Evolutionary conservation across 768 basidiomycete species (phyloP).

Genomic region (Sporobolomyces pararoseus): DNA sequence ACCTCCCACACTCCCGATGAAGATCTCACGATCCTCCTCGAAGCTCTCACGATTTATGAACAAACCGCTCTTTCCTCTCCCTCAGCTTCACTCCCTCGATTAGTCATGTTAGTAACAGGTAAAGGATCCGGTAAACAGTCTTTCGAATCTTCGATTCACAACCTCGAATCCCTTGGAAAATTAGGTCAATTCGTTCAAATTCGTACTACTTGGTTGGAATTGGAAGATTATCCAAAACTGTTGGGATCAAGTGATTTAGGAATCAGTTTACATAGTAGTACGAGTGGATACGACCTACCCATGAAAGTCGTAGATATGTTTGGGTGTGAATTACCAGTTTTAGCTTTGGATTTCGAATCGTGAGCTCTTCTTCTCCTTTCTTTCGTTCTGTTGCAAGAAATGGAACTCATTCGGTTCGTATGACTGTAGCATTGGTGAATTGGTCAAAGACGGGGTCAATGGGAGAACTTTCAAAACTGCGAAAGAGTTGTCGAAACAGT

Average conservation of each 20-base stretch:
- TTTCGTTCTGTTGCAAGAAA: neutral
- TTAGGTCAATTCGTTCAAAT: conserved; percentile 74
- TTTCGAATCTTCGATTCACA: conserved; percentile 69
- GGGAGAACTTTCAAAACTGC: conserved; percentile 72
- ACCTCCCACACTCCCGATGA: conserved; percentile 98
- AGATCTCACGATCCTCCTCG: conserved; percentile 78
- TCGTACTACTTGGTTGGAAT: conserved; percentile 79
- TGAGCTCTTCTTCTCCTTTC: conserved; percentile 54
- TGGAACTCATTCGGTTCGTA: neutral
- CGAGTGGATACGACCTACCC: conserved; percentile 83
- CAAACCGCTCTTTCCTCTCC: conserved; percentile 50
- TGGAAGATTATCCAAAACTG: conserved; percentile 80
- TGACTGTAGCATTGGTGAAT: conserved; percentile 67
- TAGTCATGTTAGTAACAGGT: conserved; percentile 82
- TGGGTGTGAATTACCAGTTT: conserved; percentile 89
- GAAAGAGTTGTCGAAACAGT: conserved; percentile 63
- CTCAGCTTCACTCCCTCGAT: conserved; percentile 60
- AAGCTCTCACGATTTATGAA: conserved; percentile 71
- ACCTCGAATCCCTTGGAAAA: conserved; percentile 56
- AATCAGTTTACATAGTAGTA: conserved; percentile 82
- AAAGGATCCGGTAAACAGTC: conserved; percentile 71
- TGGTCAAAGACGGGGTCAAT: conserved; percentile 78
- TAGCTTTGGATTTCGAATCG: conserved; percentile 83
- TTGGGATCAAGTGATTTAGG: conserved; percentile 90
- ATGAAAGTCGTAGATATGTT: conserved; percentile 99